A percentile compares a stretch with the other conserved stretches of the same genome.
These are phyloP conservation scores for Gentiana straminea DNA, from an alignment of 257 asterid species.

Conservation along the genomic window DNA sequence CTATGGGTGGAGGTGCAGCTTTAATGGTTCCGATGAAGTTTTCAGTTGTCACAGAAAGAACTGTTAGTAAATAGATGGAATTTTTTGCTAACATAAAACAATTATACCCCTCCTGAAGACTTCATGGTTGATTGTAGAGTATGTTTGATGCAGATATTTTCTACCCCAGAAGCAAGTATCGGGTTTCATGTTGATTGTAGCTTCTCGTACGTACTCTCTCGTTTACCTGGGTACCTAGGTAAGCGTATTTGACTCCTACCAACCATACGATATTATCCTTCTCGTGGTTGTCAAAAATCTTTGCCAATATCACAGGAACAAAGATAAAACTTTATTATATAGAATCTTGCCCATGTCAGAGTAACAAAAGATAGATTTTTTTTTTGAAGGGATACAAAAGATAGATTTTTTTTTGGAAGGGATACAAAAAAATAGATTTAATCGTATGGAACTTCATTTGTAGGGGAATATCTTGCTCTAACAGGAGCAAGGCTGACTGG, in stretches of 20 bases:
- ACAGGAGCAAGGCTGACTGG: conserved; percentile 89
- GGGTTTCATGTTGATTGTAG: conserved; percentile 95
- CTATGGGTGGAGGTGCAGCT: conserved; percentile 99
- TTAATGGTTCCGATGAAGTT: conserved; percentile 87
- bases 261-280: background rate
- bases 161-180: conserved; percentile 94
- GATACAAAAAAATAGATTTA: background rate
- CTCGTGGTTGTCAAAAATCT: no score
- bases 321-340: no score
- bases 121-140: no score
- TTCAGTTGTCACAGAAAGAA: conserved; percentile 85
- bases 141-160: conserved; percentile 42
- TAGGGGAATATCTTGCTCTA: conserved; percentile 84
- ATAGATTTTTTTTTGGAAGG: background rate
- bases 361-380: no score
- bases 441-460: conserved; percentile 3
- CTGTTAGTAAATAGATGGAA: conserved; percentile 36
- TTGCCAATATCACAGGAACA: no score
- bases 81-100: background rate
- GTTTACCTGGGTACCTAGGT: conserved; percentile 81
- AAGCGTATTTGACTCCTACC: background rate
- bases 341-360: no score
- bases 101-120: background rate
- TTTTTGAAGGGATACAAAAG: background rate
- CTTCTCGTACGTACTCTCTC: conserved; percentile 76